A percentile compares a stretch with the other conserved stretches of the same genome.
Evolutionary conservation across 2,329 filamentous ascomycete species (phyloP).

Genomic region (Ceratocystis harringtonii): DNA sequence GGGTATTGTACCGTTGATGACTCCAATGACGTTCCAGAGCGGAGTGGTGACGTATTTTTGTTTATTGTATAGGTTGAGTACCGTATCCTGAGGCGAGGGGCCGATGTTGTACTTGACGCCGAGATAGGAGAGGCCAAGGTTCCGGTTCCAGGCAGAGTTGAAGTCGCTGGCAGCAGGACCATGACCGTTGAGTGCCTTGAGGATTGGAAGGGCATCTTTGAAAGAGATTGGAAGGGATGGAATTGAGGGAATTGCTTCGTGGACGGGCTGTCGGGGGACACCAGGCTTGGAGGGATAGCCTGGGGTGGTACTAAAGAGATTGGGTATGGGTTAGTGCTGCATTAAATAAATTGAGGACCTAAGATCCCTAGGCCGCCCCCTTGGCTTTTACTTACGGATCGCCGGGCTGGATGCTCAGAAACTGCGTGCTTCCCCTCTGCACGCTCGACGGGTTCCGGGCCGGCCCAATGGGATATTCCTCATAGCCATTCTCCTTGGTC

Average conservation of each 20-base stretch:
- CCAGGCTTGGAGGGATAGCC: conserved; percentile 88
- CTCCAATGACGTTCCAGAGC: conserved; percentile 81
- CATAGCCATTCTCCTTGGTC: conserved; percentile 67
- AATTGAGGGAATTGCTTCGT: conserved; percentile 62
- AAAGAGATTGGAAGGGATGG: conserved; percentile 89
- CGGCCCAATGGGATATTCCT: conserved; percentile 69
- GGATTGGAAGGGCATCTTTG: conserved; percentile 65
- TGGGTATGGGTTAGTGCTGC: background rate
- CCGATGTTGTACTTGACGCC: conserved; percentile 76
- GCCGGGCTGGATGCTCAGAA: conserved; percentile 52
- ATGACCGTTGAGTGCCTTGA: conserved; percentile 81
- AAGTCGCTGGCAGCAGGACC: conserved; percentile 65
- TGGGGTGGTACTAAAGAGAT: conserved; percentile 50
- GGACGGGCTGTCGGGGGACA: conserved; percentile 56
- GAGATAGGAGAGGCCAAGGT: conserved; percentile 60
- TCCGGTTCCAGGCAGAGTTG: conserved; percentile 53
- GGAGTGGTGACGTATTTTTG: conserved; percentile 72
- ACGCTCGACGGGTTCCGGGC: conserved; percentile 79
- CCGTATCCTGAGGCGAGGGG: conserved; percentile 57
- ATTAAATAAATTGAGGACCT: background rate
- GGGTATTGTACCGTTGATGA: conserved; percentile 73
- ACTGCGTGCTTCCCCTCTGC: conserved; percentile 76
- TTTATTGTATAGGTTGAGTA: conserved; percentile 60
- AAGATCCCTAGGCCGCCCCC: no score
- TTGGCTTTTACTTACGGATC: conserved; percentile 40